These are phyloP conservation scores for Amaranthus cruentus DNA, from an alignment of 148 eudicot genomes.

Conservation along the genomic window DNA sequence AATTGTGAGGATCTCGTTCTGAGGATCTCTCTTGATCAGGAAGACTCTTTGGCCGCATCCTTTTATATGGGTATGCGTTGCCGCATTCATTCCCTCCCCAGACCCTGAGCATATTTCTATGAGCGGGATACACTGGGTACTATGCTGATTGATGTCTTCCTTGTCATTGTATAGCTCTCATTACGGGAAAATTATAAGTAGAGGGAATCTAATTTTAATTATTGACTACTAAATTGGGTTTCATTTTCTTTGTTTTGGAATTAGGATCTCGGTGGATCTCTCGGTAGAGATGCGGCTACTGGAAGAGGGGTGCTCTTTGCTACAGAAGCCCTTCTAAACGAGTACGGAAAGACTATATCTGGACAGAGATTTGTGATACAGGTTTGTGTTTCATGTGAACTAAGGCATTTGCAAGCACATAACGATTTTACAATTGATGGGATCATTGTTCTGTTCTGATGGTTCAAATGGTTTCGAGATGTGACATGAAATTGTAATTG, in stretches of 20 bases:
- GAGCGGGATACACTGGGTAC: too few relatives aligned
- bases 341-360: slow-evolving; percentile 73
- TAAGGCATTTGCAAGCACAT: neutral
- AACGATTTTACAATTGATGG: neutral
- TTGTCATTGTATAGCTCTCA: neutral
- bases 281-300: slow-evolving; percentile 97
- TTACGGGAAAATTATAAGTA: neutral
- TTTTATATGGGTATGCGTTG: too few relatives aligned
- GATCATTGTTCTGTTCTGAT: neutral
- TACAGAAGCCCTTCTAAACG: slow-evolving; percentile 84
- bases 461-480: neutral
- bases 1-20: neutral
- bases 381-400: slow-evolving; percentile 34
- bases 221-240: neutral
- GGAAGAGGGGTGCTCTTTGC: slow-evolving; percentile 97
- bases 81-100: too few relatives aligned
- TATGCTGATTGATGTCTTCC: too few relatives aligned
- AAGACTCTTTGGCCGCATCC: too few relatives aligned
- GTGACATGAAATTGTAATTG: neutral
- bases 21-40: neutral
- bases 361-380: slow-evolving; percentile 90
- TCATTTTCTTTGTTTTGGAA: neutral
- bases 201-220: neutral
- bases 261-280: slow-evolving; percentile 99
- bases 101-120: too few relatives aligned